Base-by-base conservation (phyloP, 495 filamentous ascomycete genomes). In the Neurospora sp. region DNA sequence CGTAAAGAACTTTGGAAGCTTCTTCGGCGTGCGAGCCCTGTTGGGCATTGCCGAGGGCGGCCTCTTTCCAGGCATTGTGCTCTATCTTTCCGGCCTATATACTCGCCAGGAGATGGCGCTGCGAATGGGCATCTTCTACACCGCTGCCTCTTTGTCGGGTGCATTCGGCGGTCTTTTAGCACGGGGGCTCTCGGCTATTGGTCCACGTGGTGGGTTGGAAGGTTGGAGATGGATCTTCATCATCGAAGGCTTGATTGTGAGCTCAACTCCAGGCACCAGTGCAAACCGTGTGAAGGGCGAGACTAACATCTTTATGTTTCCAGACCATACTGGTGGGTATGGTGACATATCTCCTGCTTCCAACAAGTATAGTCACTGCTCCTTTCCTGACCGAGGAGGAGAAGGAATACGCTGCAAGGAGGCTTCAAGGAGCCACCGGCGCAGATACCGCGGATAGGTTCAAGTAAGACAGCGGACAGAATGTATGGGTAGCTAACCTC, bases 21-120 rank as follows among this genome's bases (percentile, higher is more conserved):
- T 97, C 74, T 88, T 94, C 81, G 89, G 89, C 59, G 90, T 92
- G 11, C 85, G 94, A 18, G 94, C 89, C 77, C 91, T 94, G 76
- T 85, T 98, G 5, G 94, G 95, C 44, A 69, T 86, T 14, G 82
- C 83, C 6, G 84, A 87, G 79, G 85, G 85, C 44, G 85, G 85
- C 12, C 75, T 87, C n/a, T 70, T 86, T 10, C 85, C 85, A 0
- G 85, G 85, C 41, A 86, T 86, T 70, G 83, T 86, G 20, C 77
- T 87, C 16, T 88, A 87, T 73, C 75, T 88, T 72, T 85, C 83
- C 6, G 73, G 80, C 61, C 74, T 86, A 74, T 87, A 84, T 65
- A 84, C 80, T 6, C 80, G 85, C 40, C 76, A 76, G 35, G 86
- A 89, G 74, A 82, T 88, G 20, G 84, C 83, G 16, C 76, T 87